Conservation (phyloP, 139 green algal genomes). For the Tetradesmus obliquus region DNA sequence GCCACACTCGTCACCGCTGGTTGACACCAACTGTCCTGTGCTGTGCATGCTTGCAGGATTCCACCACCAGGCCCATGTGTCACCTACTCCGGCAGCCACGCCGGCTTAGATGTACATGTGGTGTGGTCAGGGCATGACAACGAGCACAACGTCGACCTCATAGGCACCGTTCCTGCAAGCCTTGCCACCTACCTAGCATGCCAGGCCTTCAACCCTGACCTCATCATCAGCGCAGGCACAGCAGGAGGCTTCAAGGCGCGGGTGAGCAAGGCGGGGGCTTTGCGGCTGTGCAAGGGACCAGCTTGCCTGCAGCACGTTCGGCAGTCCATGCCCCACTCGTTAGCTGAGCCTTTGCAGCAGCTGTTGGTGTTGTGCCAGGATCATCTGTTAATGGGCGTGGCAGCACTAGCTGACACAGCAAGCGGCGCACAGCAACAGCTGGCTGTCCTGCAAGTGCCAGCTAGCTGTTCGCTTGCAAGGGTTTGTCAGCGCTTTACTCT, state of each 20-base stretch:
- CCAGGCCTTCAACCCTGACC: constrained; percentile 83
- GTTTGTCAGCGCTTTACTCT: neutral
- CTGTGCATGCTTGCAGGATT: constrained; percentile 49
- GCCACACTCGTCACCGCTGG: no score
- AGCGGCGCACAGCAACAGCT: neutral
- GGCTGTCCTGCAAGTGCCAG: neutral
- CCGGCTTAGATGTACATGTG: constrained; percentile 75
- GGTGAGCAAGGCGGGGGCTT: constrained; percentile 29
- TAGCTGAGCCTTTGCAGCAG: neutral
- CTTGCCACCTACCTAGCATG: constrained; percentile 89
- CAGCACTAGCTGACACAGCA: neutral
- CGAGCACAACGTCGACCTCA: constrained; percentile 83
- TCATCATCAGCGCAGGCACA: constrained; percentile 95
- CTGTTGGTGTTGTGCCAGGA: neutral
- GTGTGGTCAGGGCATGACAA: constrained; percentile 83
- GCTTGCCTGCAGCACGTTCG: neutral
- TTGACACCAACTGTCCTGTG: neutral
- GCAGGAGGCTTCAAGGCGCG: constrained; percentile 91
- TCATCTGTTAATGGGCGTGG: neutral
- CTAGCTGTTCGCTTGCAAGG: neutral
- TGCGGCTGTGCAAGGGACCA: neutral
- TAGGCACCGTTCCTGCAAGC: constrained; percentile 91
- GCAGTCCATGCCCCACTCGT: neutral
- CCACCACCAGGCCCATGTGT: constrained; percentile 71
- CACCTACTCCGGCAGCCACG: constrained; percentile 71